Evolutionary conservation across 192 early-diverging fungal species (phyloP).

Genomic region (Podila horticola): DNA sequence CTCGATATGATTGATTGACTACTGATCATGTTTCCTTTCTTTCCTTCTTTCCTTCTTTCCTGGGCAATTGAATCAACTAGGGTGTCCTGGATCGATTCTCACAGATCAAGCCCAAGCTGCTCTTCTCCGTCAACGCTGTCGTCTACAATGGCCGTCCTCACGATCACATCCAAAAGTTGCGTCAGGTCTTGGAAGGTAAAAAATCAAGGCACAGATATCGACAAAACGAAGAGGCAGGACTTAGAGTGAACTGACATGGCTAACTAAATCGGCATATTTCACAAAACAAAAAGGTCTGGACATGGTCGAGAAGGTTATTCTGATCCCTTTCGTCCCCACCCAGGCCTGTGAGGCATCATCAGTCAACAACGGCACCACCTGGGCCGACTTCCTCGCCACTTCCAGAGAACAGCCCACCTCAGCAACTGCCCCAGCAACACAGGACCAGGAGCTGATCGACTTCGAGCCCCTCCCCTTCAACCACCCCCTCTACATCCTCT

Average conservation of each 20-base stretch:
- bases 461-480: constrained; percentile 92
- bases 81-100: constrained; percentile 93
- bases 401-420: constrained; percentile 23
- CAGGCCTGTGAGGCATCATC: constrained; percentile 27
- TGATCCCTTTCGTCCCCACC: constrained; percentile 77
- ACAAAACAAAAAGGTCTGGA: constrained; percentile 54
- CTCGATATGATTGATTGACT: not conserved
- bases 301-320: constrained; percentile 77
- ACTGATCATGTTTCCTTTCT: not conserved
- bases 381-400: constrained; percentile 34
- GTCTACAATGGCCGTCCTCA: constrained; percentile 90
- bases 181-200: constrained; percentile 71
- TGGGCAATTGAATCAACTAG: constrained; percentile 28
- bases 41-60: not conserved
- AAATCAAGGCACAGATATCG: not conserved
- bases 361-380: constrained; percentile 33
- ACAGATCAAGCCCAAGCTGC: constrained; percentile 91
- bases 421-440: constrained; percentile 58
- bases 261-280: not conserved
- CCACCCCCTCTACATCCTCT: constrained; percentile 93
- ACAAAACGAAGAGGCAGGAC: not conserved
- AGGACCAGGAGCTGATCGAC: constrained; percentile 54
- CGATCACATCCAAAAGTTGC: constrained; percentile 81
- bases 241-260: too few relatives aligned
- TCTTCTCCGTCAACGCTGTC: constrained; percentile 93